phyloP scores from a whole-genome alignment of 1,284 basidiomycete species.

The Malassezia nana region DNA sequence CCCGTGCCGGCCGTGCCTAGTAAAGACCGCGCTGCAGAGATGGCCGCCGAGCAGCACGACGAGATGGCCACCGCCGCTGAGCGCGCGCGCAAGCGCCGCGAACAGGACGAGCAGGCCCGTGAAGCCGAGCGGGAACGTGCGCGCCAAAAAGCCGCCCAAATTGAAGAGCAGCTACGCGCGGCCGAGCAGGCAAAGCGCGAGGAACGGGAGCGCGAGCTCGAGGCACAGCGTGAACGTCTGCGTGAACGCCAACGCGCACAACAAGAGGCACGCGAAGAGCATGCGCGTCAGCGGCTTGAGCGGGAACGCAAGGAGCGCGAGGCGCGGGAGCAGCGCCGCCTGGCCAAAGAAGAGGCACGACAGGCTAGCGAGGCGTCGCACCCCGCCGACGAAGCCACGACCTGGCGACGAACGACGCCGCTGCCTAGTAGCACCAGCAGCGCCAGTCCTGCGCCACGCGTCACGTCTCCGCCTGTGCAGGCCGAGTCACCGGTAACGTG shows the following conservation, averaged over 20 bases:
- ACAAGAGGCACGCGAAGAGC: constrained; percentile 1
- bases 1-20: constrained; percentile 3
- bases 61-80: constrained; percentile 42
- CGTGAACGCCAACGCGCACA: neutral
- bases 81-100: constrained; percentile 37
- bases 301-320: neutral
- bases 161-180: constrained; percentile 34
- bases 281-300: constrained; percentile 1
- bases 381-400: neutral
- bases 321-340: neutral
- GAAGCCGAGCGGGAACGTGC: constrained; percentile 38
- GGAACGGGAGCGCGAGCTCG: constrained; percentile 19
- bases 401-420: constrained; percentile 10
- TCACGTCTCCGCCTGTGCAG: neutral
- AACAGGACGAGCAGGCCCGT: constrained; percentile 37
- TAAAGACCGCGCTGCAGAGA: constrained; percentile 16
- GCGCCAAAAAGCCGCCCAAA: constrained; percentile 34
- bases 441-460: neutral
- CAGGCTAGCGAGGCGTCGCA: neutral
- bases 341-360: neutral
- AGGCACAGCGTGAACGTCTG: neutral
- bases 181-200: constrained; percentile 21
- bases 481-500: constrained; percentile 4
- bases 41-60: constrained; percentile 17
- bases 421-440: neutral